Evolutionary conservation across 495 filamentous ascomycete genomes (phyloP).

Genomic region (Annulohypoxylon moriforme): DNA sequence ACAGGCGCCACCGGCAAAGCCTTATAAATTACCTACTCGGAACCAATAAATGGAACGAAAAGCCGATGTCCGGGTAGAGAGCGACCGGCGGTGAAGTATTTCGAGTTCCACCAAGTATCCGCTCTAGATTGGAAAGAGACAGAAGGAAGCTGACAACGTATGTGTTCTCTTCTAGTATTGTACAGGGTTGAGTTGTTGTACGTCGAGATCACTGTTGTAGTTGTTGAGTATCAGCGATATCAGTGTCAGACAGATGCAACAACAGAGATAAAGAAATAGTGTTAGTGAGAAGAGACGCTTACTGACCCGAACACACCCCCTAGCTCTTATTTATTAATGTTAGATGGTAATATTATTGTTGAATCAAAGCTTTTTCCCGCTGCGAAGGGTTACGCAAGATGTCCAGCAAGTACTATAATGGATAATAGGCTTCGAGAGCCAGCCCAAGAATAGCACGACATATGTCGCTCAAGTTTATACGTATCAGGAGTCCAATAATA

Average conservation of each 20-base stretch:
- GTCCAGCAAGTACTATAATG: conserved; percentile 16
- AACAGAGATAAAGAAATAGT: conserved; percentile 7
- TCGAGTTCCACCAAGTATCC: conserved; percentile 34
- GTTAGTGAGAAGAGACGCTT: conserved; percentile 32
- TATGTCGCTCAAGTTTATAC: conserved; percentile 31
- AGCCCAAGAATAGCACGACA: conserved; percentile 36
- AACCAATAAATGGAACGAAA: conserved; percentile 31
- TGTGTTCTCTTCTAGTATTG: conserved; percentile 14
- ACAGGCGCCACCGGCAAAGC: conserved; percentile 17
- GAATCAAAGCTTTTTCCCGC: conserved; percentile 2
- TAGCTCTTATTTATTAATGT: conserved; percentile 32
- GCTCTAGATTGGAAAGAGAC: conserved; percentile 8
- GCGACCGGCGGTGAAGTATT: conserved; percentile 37
- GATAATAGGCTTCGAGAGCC: conserved; percentile 11
- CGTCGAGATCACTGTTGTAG: conserved; percentile 6
- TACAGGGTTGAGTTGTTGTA: conserved; percentile 26
- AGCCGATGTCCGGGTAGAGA: conserved; percentile 26
- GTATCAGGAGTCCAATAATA: conserved; percentile 29
- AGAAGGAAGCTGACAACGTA: conserved; percentile 29
- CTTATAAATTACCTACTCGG: conserved; percentile 30
- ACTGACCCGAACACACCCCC: conserved; percentile 26
- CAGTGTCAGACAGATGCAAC: conserved; percentile 33
- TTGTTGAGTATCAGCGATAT: conserved; percentile 14
- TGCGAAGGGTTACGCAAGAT: conserved; percentile 35
- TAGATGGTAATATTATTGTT: background rate